Base-by-base conservation (phyloP, 176 grass and related monocot genomes). In the Aegilops longissima region DNA sequence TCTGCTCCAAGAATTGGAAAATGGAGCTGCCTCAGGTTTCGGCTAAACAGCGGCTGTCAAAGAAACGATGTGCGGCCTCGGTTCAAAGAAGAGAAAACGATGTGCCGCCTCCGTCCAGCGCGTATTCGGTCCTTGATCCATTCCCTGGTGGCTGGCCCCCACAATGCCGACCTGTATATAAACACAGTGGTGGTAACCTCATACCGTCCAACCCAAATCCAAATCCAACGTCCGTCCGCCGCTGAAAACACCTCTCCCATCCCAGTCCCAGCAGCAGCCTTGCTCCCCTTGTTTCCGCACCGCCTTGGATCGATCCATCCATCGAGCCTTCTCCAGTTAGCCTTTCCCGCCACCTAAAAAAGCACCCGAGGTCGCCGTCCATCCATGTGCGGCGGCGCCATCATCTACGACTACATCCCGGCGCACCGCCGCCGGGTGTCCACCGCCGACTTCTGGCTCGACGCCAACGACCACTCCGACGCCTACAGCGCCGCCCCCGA, bases 371-470 rank as follows among this genome's bases (percentile, higher is more conserved):
- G 51, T 54, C 5, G 0, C 51, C 51, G 2, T 54, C 16, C 56
- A 59, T 73, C 89, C 67, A 98, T 98, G 96, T 98, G 96, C 88
- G 96, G 96, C 66, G 96, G 96, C 9, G 93, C 93, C 2, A 89
- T 98, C 86, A 94, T 98, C 80, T 90, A 36, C 88, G 93, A 98
- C 80, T 94, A 92, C 84, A 92, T 98, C 88, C 93, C 96, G 61
- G 24, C 49, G 39, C 71, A 70, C 12, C 73, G 75, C 3, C 69
- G 79, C 51, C 25, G 72, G 51, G n/a, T 54, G 61, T 84, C 89
- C 3, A 24, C 91, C 25, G 78, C 84, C 73, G 91, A 94, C 72
- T 49, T 98, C 76, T 98, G 96, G 96, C 88, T 86, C 12, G 84
- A 90, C 0, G 84, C 77, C 1, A 14, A 73, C 12, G 24, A 59